Conservation (phyloP, 2,329 filamentous ascomycete species). For the Phyllosticta paracitricarpa region DNA sequence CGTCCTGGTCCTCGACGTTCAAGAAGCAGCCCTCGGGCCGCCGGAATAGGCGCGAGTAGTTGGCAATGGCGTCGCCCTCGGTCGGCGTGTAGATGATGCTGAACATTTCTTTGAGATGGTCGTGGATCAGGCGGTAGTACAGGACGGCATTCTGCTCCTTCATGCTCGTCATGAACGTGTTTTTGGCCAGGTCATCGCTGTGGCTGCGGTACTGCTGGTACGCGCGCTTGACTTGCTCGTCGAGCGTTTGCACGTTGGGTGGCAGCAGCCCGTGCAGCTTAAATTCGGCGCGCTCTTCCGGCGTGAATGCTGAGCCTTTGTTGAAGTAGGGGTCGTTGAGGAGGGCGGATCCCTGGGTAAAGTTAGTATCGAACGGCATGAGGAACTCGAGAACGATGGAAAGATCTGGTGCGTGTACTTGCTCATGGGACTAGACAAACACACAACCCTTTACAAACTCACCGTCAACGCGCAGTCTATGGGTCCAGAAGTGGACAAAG, state of each 20-base stretch:
- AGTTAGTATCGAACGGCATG: not conserved
- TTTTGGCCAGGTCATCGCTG: conserved; percentile 62
- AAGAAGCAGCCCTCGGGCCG: conserved; percentile 73
- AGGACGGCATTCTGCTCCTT: conserved; percentile 79
- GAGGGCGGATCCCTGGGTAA: conserved; percentile 36
- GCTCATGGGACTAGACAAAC: not conserved
- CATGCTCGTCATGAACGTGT: conserved; percentile 77
- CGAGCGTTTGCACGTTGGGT: conserved; percentile 59
- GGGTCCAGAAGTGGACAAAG: conserved; percentile 33
- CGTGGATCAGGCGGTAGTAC: conserved; percentile 65
- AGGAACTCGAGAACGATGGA: not conserved
- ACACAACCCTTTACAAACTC: not conserved
- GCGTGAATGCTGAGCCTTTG: conserved; percentile 70
- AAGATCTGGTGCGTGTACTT: not conserved
- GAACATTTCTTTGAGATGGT: conserved; percentile 80
- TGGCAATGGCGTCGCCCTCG: conserved; percentile 78
- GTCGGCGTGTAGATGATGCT: conserved; percentile 86
- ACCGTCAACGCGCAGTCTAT: conserved; percentile 31
- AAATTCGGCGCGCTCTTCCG: conserved; percentile 59
- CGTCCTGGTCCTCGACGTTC: conserved; percentile 58
- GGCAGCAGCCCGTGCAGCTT: conserved; percentile 65
- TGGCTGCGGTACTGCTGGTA: conserved; percentile 67
- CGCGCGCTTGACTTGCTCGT: conserved; percentile 65
- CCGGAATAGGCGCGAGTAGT: conserved; percentile 70
- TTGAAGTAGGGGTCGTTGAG: conserved; percentile 63